Evolutionary conservation across 2,329 filamentous ascomycete genomes (phyloP), one percentile per base, ranked within the genome.

Genomic region (Hymenotorrendiella dingleyae): DNA sequence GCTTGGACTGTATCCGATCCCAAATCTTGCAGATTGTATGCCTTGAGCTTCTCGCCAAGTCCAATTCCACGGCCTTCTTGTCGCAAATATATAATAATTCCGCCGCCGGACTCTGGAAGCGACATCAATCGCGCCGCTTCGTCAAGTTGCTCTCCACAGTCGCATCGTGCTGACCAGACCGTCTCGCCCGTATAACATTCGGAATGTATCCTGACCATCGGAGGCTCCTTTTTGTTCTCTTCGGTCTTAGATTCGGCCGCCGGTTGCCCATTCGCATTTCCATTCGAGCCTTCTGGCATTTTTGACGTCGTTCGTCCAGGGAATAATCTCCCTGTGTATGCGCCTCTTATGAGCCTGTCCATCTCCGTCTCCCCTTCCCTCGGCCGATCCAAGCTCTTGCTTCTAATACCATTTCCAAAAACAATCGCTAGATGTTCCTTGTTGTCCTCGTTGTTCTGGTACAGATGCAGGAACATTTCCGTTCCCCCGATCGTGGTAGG

Each of bases 151-250:
- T 98, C 93, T 43, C 93, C 93, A 63, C 93, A 98, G 67, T 98
- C 93, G 68, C 93, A 98, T 21, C 93, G 82, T 26, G 93, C 91
- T 6, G 90, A 96, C 93, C 93, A 97, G 1, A 94, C 93, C 1
- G 93, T 98, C 71, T 98, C 93, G 46, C 93, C 93, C 0, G 93
- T 98, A 65, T 98, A 98, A 68, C 93, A 98, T 66, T 98, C 93
- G 3, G 87, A 94, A 64, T 98, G 93, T 60, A 98, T 98, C 44
- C 93, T 78, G 35, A 98, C 91, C 28, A 98, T 71, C 0, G 93
- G 87, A 1, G 84, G 65, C 3, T 59, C 59, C 4, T 50, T 42
- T 17, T 52, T 35, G 19, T 45, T 43, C 23, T 47, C 45, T 10
- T 48, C 42, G 8, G 20, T 36, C 4, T 24, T n/a, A 19, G 22